Base-by-base conservation (phyloP, 2,329 filamentous ascomycete species). In the Salinomyces thailandicus region DNA sequence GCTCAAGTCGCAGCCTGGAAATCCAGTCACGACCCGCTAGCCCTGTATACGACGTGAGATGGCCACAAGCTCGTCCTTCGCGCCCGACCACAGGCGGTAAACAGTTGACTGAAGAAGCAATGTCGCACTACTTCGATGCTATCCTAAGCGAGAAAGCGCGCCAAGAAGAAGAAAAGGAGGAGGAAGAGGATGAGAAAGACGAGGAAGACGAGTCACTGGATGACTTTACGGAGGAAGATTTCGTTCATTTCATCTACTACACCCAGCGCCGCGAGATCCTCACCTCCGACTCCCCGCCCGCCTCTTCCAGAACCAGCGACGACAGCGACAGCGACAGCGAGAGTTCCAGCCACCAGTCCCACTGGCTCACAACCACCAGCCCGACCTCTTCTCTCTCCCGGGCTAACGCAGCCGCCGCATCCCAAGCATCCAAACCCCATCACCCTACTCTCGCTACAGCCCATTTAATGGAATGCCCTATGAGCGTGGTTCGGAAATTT, bases 71-170 rank as follows among this genome's bases (percentile, higher is more conserved):
- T 5, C 9, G n/a, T 8, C 9, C 3, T 9, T n/a, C 13, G 12
- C 35, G 18, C 5, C 27, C 36, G 1, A 36, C 18, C 22, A 36
- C 38, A 4, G 42, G 39, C 12, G 48, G 48, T 17, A 51, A 51
- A 38, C 43, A 34, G 0, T 35, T 48, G 24, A 35, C 35, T 20
- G 37, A 24, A n/a, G 19, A 32, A 8, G 5, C 36, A 6, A 39
- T 37, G 26, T n/a, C 9, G n/a, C 18, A 33, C 7, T 28, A 38
- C 18, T 31, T 37, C 12, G 8, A 22, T 12, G 40, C 16, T 16
- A 18, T 19, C 9, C 7, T 36, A 28, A 11, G 9, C 15, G 16
- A 33, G 35, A 31, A 3, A 15, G 35, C 7, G 19, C 28, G 18
- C 22, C 20, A 27, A 36, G 18, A 8, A 6, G 27, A 27, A 36